phyloP scores from a whole-genome alignment of 1,139 yeast species.

The Diutina ranongensis region DNA sequence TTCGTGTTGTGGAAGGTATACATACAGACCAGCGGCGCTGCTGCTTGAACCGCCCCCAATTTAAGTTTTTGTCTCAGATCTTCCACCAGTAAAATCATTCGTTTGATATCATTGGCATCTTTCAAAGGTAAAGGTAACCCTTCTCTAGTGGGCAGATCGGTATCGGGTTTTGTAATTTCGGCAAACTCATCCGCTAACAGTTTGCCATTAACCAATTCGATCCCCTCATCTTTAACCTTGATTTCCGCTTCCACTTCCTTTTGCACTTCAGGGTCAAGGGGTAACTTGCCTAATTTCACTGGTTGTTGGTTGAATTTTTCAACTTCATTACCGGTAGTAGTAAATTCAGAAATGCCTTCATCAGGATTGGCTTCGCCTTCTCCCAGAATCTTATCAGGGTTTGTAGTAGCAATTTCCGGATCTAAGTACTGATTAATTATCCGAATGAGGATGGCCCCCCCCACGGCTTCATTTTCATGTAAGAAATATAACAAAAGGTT shows the following conservation, averaged over 20 bases:
- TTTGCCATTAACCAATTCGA: constrained; percentile 23
- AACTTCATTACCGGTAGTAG: constrained; percentile 35
- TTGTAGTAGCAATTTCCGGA: constrained; percentile 42
- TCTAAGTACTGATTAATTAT: constrained; percentile 79
- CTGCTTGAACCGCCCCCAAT: constrained; percentile 52
- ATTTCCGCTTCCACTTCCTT: constrained; percentile 80
- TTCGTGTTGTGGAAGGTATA: constrained; percentile 95
- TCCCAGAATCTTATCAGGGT: constrained; percentile 33
- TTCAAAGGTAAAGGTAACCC: constrained; percentile 76
- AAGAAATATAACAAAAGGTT: constrained; percentile 75
- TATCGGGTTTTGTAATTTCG: constrained; percentile 33
- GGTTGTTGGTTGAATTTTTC: constrained; percentile 57
- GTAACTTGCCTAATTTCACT: constrained; percentile 73
- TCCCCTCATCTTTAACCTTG: constrained; percentile 58
- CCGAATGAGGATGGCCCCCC: constrained; percentile 81
- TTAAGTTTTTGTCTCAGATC: constrained; percentile 71
- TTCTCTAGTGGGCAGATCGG: constrained; percentile 67
- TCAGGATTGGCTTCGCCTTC: constrained; percentile 42
- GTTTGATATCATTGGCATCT: constrained; percentile 66
- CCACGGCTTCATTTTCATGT: constrained; percentile 86
- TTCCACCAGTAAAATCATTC: constrained; percentile 66
- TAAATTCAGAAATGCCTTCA: constrained; percentile 49
- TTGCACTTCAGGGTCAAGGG: constrained; percentile 74
- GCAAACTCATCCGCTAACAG: constrained; percentile 38
- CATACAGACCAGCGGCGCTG: constrained; percentile 94